Base-by-base conservation (phyloP, 2,329 filamentous ascomycete species). In the Penicillium sp. region DNA sequence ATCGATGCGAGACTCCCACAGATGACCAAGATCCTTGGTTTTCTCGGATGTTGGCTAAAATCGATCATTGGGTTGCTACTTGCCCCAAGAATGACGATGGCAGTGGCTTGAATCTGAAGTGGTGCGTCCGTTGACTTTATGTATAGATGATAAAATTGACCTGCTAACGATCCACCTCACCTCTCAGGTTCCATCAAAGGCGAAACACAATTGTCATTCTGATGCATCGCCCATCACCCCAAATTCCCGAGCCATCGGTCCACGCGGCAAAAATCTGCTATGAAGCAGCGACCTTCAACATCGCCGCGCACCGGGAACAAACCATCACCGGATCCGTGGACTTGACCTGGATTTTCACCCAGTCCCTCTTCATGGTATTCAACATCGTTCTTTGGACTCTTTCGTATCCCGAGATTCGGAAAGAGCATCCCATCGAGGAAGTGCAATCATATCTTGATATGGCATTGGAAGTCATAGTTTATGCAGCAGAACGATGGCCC, bases 321-420 rank as follows among this genome's bases (percentile, higher is more conserved):
- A 89, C 96, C 70, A 85, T 89, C 64, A 87, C 84, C 16, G 84
- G 85, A 14, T 87, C 87, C 22, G 86, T 95, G 11, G 94, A 97
- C 70, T 82, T 97, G 60, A 97, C 93, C 0, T 98, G 94, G 94
- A 89, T 96, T 44, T 96, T 96, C 70, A 86, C 96, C 1, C 84
- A 96, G 59, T 88, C 89, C 19, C 84, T 98, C 41, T 97, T 96
- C 78, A 95, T 96, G 87, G 88, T 91, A 4, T 84, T 98, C 58
- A 97, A 96, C 71, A 93, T 91, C 5, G 85, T 97, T 51, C 83
- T 99, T 0, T 99, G 95, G 95, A 87, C 90, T 1, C 84, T 96
- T 7, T 96, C 93, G 1, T 97, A 96, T 70, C 84, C 89, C 3
- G 89, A 94, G 64, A 88, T 98, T 24, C 88, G 95, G 47, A 84